Percentiles rank a stretch among this genome's conserved stretches.
Conservation (phyloP, 306 rosid species). For the Astragalus membranaceus region DNA sequence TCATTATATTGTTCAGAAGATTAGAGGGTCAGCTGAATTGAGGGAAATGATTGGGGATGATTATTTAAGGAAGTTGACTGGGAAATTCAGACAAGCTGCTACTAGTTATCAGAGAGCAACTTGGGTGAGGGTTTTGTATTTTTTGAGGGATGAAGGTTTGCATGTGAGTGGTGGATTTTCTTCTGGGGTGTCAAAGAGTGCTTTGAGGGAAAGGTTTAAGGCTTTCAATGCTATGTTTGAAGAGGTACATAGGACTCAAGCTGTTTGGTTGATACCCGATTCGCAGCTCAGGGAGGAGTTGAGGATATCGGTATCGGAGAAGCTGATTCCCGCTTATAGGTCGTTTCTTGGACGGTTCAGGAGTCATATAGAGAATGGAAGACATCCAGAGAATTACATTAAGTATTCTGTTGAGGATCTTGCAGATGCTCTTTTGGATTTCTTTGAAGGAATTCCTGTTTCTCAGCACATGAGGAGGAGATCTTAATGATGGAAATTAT, state of each 20-base stretch:
- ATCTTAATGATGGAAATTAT: constrained; percentile 39
- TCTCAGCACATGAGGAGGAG: constrained; percentile 87
- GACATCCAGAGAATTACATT: constrained; percentile 93
- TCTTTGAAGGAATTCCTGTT: constrained; percentile 74
- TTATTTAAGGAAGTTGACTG: constrained; percentile 72
- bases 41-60: constrained; percentile 90
- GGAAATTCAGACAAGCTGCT: constrained; percentile 84
- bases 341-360: constrained; percentile 91
- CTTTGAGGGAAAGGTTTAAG: constrained; percentile 92
- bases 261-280: constrained; percentile 89
- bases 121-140: constrained; percentile 84
- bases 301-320: constrained; percentile 78
- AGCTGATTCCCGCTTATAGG: constrained; percentile 87
- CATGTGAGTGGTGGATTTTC: constrained; percentile 85
- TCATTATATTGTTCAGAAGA: constrained; percentile 94
- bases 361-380: constrained; percentile 86
- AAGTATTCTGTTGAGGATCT: constrained; percentile 89
- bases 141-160: constrained; percentile 87
- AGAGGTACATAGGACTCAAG: constrained; percentile 91
- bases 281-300: constrained; percentile 95
- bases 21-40: constrained; percentile 78
- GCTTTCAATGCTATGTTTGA: constrained; percentile 92
- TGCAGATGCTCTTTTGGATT: constrained; percentile 82
- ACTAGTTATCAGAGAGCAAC: constrained; percentile 93
- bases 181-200: constrained; percentile 87